Evolutionary conservation across 2,329 filamentous ascomycete genomes (phyloP), one percentile per base, ranked within the genome.

Genomic region (Epicoccum sorghinum): DNA sequence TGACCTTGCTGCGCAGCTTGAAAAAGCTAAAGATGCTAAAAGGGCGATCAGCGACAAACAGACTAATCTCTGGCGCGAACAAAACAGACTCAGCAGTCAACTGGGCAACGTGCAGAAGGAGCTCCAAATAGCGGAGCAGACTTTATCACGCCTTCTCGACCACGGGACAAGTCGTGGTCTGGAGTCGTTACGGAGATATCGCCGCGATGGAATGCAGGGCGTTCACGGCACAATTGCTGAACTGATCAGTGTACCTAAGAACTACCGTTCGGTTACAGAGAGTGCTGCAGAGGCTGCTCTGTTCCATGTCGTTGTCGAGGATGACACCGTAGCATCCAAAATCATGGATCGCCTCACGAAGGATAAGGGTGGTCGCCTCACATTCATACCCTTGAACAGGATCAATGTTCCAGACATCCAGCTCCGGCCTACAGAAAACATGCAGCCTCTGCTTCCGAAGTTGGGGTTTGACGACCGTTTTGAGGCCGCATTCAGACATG

Each of bases 291-390:
- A 95, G 14, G 88, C 88, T 59, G 96, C 91, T 71, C 82, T 99
- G 7, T 99, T 99, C 77, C 91, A 99, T 75, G 96, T 96, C 62
- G 87, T 99, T 9, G 93, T 98, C 38, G 93, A 99, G 72, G 93
- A 89, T 44, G 91, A 96, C 57, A 86, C 89, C 36, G 97, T 93
- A 0, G 92, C 93, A 0, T 91, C 90, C 1, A 85, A 86, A 62
- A 84, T 97, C 30, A 86, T 95, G 38, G 89, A 93, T 62, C 84
- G 87, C 12, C 80, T 99, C 25, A 89, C 92, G 70, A 88, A 87
- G 60, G 86, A 91, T 62, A 89, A 87, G 57, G 89, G 89, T 13
- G 95, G 95, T 10, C 86, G 95, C 69, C 84, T 99, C 14, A 99
- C 96, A 0, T 97, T 97, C 68, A 93, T 98, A 83, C 95, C 95